phyloP scores from a whole-genome alignment of 371 early-diverging fungal genomes.

The Conidiobolus incongruus region DNA sequence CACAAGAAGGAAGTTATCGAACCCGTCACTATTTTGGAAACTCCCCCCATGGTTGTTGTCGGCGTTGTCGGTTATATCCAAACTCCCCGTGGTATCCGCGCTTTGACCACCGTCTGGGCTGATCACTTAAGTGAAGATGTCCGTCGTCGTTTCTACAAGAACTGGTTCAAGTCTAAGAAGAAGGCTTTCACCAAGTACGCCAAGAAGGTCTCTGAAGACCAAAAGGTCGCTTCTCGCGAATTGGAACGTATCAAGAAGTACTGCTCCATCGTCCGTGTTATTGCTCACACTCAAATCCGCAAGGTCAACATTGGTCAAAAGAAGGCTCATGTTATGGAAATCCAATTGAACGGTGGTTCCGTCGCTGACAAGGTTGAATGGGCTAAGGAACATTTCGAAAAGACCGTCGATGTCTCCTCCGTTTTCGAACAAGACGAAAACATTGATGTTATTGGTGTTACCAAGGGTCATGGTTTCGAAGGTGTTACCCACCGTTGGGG shows the following conservation, averaged over 20 bases:
- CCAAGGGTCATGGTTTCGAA: conserved; percentile 99
- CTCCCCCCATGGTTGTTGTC: conserved; percentile 95
- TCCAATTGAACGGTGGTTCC: conserved; percentile 99
- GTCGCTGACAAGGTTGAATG: conserved; percentile 95
- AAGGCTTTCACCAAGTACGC: conserved; percentile 98
- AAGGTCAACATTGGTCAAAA: conserved; percentile 91
- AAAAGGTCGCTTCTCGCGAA: conserved; percentile 76
- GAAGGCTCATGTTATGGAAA: conserved; percentile 99
- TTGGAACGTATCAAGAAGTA: conserved; percentile 97
- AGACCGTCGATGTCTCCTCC: conserved; percentile 71
- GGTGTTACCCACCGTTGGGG: conserved; percentile 99
- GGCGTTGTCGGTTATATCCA: conserved; percentile 99
- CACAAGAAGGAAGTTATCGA: conserved; percentile 99
- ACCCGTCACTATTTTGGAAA: conserved; percentile 97
- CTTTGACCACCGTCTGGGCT: conserved; percentile 97
- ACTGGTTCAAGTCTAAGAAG: conserved; percentile 98
- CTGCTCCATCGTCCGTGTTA: conserved; percentile 94
- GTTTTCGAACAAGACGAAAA: conserved; percentile 97
- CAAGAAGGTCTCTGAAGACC: conserved; percentile 83
- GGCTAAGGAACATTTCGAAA: conserved; percentile 95
- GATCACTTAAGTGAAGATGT: conserved; percentile 97
- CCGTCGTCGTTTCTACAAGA: conserved; percentile 98
- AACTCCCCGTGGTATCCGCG: conserved; percentile 95
- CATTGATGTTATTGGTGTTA: conserved; percentile 97
- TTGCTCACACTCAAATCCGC: conserved; percentile 95